These are phyloP conservation scores for Ophiocordyceps unilateralis DNA, from an alignment of 2,329 filamentous ascomycete species.

Conservation along the genomic window DNA sequence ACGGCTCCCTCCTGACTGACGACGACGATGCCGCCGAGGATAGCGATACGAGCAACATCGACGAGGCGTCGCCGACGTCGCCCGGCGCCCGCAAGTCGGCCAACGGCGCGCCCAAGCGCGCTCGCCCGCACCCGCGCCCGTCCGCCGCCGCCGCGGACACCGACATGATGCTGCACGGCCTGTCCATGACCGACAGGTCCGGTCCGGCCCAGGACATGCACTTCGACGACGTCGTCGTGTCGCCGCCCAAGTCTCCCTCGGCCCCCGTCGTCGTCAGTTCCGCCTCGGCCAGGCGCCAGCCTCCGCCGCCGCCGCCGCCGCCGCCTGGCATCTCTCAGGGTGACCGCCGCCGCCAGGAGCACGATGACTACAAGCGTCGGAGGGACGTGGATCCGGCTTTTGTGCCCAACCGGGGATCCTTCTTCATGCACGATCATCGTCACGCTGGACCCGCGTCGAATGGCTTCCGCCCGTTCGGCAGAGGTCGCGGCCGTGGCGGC, in stretches of 20 bases:
- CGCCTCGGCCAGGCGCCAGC: constrained; percentile 24
- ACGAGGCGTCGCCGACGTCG: constrained; percentile 35
- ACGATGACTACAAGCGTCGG: constrained; percentile 80
- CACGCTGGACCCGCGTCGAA: constrained; percentile 62
- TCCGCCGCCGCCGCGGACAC: constrained; percentile 31
- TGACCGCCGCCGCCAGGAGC: constrained; percentile 64
- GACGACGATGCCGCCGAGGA: constrained; percentile 42
- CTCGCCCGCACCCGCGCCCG: constrained; percentile 13
- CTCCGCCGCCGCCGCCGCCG: constrained; percentile 20
- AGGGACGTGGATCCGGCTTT: constrained; percentile 82
- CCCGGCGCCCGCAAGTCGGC: constrained; percentile 22
- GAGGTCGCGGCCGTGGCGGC: constrained; percentile 45
- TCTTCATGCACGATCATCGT: constrained; percentile 93
- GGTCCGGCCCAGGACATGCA: constrained; percentile 26
- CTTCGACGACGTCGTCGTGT: constrained; percentile 25
- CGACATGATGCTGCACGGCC: constrained; percentile 39
- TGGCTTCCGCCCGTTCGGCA: constrained; percentile 55
- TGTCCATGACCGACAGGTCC: constrained; percentile 26
- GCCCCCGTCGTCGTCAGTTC: constrained; percentile 39
- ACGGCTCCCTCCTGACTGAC: constrained; percentile 44
- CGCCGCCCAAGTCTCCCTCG: constrained; percentile 21
- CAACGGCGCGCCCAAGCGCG: constrained; percentile 22
- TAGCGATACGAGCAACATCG: constrained; percentile 47
- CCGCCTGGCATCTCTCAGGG: constrained; percentile 35
- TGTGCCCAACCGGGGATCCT: constrained; percentile 83